Base-by-base conservation (phyloP, 1,139 yeast species). In the Dujonia santamariae region DNA sequence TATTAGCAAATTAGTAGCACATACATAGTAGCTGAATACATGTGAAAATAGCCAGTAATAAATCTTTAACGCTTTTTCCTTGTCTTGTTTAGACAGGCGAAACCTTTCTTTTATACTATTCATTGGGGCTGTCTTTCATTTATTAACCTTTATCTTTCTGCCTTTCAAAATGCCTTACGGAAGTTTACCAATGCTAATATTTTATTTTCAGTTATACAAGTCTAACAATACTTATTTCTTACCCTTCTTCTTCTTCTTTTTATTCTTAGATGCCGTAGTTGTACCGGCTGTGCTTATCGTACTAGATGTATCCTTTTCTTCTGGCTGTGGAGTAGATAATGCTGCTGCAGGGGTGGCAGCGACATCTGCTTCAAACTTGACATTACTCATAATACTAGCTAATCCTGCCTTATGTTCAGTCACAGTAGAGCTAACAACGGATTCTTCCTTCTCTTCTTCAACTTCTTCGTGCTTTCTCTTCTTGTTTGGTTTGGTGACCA, bases 311-410 rank as follows among this genome's bases (percentile, higher is more conserved):
- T 18, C 36, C 19, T 20, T 28, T 19, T 34, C 46, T 32, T 41
- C 38, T 21, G 41, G 35, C 8, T 38, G 32, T n/a, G 39, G 38
- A 23, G 35, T 36, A 7, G 39, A 23, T 18, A 20, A 19, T 16
- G 19, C n/a, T 21, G 32, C 32, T n/a, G 16, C 19, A 9, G 41
- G 36, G n/a, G 40, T 31, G 11, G 29, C 28, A 33, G 39, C 33
- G 38, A 19, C 4, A 9, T 53, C 58, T 4, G 48, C 54, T 19
- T 59, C 67, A 38, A 60, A 67, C 39, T 63, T 65, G 4, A 53
- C 51, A 42, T 67, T 68, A 36, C 64, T 54, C 73, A 69, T 67
- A 30, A 67, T 45, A 41, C 71, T 61, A 14, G 70, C 61, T 41
- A 65, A 54, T 1, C 75, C 75, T 7, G 57, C 48, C 20, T 51